These are phyloP conservation scores for Ophiosphaerella narmari DNA, from an alignment of 2,329 filamentous ascomycete species.

Conservation along the genomic window DNA sequence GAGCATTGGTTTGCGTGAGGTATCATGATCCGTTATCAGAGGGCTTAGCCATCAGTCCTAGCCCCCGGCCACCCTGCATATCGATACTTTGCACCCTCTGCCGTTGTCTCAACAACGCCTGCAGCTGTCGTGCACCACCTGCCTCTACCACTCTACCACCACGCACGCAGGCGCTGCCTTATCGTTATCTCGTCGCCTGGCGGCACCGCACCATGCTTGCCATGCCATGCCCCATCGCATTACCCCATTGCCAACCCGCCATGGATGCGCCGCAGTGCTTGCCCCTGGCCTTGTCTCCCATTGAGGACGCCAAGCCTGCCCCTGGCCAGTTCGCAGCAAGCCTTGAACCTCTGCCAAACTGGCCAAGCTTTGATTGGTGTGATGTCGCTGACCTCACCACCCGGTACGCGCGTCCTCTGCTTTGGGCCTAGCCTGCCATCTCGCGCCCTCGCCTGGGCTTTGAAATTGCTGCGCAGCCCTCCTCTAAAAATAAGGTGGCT, in stretches of 20 bases:
- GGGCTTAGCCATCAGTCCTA: constrained; percentile 20
- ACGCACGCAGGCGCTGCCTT: too few relatives aligned
- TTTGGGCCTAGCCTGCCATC: background rate
- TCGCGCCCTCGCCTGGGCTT: constrained; percentile 4
- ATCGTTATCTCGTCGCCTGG: too few relatives aligned
- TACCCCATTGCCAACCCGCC: background rate
- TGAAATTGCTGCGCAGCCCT: background rate
- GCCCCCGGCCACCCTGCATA: constrained; percentile 25
- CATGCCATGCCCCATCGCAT: too few relatives aligned
- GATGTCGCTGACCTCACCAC: background rate
- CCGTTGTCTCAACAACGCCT: constrained; percentile 22
- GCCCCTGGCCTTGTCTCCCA: constrained; percentile 12
- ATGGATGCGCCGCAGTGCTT: constrained; percentile 1
- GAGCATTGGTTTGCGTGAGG: too few relatives aligned
- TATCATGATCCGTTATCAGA: background rate
- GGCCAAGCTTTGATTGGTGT: constrained; percentile 7
- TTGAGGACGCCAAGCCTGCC: constrained; percentile 3
- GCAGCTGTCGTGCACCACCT: background rate
- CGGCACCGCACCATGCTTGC: too few relatives aligned
- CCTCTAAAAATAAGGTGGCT: constrained; percentile 3
- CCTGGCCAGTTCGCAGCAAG: constrained; percentile 16
- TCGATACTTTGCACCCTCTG: constrained; percentile 16
- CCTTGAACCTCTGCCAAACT: background rate
- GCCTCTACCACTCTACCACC: too few relatives aligned
- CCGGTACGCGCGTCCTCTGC: constrained; percentile 2